These are phyloP conservation scores for Boletus sp. DNA, from an alignment of 768 basidiomycete species.

Conservation along the genomic window DNA sequence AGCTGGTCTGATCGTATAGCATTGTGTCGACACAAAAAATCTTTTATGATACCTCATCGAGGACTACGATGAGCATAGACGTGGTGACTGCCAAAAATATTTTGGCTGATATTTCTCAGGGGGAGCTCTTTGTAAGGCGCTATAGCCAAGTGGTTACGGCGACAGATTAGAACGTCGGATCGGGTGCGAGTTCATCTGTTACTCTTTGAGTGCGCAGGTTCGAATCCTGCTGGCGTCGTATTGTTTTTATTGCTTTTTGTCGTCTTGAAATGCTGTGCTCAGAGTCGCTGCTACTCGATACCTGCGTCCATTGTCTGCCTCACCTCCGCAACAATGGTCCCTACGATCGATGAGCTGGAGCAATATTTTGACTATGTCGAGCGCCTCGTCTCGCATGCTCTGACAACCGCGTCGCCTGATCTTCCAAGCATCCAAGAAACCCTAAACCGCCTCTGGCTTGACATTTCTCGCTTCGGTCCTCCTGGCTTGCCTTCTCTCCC, in stretches of 20 bases:
- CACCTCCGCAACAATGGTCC: constrained; percentile 23
- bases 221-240: constrained; percentile 63
- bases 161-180: constrained; percentile 58
- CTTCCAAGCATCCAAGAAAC: constrained; percentile 64
- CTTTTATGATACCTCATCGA: constrained; percentile 4
- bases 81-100: background rate
- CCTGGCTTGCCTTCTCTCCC: constrained; percentile 40
- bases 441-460: constrained; percentile 67
- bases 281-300: background rate
- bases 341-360: constrained; percentile 64
- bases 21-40: constrained; percentile 11
- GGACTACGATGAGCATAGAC: background rate
- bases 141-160: constrained; percentile 80
- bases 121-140: constrained; percentile 38
- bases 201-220: constrained; percentile 69
- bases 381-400: constrained; percentile 53
- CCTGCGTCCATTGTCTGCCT: background rate
- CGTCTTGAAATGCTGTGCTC: constrained; percentile 15
- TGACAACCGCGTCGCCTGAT: constrained; percentile 54
- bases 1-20: constrained; percentile 8
- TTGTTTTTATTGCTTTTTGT: background rate
- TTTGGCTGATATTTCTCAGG: too few species aligned
- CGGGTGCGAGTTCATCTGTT: constrained; percentile 42
- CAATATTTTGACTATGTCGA: constrained; percentile 67
- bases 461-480: constrained; percentile 79